Conservation (phyloP, 2,329 filamentous ascomycete genomes). For the Xylaria sp. region DNA sequence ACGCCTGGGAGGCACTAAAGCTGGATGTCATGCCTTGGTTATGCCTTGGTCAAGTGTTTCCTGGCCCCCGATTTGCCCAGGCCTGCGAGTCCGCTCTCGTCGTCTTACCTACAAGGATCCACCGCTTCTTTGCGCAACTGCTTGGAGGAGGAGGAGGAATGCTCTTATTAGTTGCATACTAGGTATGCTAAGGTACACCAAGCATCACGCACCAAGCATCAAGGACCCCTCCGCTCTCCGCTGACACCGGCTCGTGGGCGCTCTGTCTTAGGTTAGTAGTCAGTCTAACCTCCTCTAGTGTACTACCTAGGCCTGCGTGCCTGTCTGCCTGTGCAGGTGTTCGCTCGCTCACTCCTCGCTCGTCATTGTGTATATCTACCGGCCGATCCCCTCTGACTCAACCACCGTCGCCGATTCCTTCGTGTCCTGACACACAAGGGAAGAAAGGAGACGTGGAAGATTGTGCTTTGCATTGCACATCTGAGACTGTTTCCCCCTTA, state of each 20-base stretch:
- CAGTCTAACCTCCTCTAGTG: constrained; percentile 17
- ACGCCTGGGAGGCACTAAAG: constrained; percentile 30
- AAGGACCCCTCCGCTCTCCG: constrained; percentile 28
- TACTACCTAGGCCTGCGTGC: constrained; percentile 27
- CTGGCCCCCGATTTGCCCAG: constrained; percentile 39
- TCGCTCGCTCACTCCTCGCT: neutral
- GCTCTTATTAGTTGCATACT: constrained; percentile 38
- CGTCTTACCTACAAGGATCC: constrained; percentile 46
- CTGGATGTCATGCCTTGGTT: constrained; percentile 37
- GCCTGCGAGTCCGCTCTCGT: constrained; percentile 26
- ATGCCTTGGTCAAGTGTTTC: constrained; percentile 30
- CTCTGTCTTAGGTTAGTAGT: constrained; percentile 34
- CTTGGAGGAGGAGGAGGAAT: constrained; percentile 31
- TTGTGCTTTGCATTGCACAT: constrained; percentile 39
- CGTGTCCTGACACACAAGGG: constrained; percentile 41
- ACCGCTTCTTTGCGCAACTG: constrained; percentile 35
- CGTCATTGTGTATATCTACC: constrained; percentile 43
- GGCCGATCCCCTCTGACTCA: constrained; percentile 42
- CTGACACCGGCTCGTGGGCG: constrained; percentile 41
- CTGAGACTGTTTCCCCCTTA: constrained; percentile 29
- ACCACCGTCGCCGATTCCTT: constrained; percentile 37
- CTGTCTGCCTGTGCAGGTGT: constrained; percentile 23
- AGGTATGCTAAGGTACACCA: neutral
- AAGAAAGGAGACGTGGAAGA: constrained; percentile 39
- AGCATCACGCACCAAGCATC: constrained; percentile 12